phyloP scores from a whole-genome alignment of 805 yeast genomes.

The Brettanomyces custersianus region DNA sequence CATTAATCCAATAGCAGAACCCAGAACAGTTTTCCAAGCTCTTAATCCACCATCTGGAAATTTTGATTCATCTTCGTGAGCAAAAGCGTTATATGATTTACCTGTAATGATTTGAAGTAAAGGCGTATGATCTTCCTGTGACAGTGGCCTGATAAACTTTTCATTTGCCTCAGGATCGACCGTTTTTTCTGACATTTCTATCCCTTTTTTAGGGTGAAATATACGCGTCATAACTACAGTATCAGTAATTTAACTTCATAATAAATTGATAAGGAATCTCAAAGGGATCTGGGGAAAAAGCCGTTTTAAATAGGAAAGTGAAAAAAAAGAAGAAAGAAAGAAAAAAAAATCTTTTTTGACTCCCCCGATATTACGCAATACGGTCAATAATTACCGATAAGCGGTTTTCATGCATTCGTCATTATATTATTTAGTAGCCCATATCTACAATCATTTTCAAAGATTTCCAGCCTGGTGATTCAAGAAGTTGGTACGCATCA shows the following conservation, averaged over 20 bases:
- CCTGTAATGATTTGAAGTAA: slow-evolving; percentile 1
- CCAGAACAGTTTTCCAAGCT: slow-evolving; percentile 51
- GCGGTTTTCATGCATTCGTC: no score
- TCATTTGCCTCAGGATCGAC: no score
- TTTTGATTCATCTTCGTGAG: slow-evolving; percentile 16
- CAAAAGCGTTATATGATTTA: slow-evolving; percentile 5
- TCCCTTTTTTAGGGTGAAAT: no score
- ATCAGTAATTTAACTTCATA: no score
- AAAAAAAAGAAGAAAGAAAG: neutral
- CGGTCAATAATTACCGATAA: no score
- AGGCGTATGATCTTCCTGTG: neutral
- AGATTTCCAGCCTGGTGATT: slow-evolving; percentile 78
- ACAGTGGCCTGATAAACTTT: neutral
- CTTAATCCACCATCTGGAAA: slow-evolving; percentile 55
- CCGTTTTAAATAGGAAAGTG: neutral
- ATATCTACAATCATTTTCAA: slow-evolving; percentile 40
- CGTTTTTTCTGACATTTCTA: no score
- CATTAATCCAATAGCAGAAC: slow-evolving; percentile 48
- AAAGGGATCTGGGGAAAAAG: no score
- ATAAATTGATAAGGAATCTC: no score
- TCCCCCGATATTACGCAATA: no score
- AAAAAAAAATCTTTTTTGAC: no score
- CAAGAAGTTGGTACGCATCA: slow-evolving; percentile 35
- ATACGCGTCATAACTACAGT: no score
- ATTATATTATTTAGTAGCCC: slow-evolving; percentile 5